Evolutionary conservation across 345 rosid species (phyloP).

Genomic region (Lumnitzera racemosa): DNA sequence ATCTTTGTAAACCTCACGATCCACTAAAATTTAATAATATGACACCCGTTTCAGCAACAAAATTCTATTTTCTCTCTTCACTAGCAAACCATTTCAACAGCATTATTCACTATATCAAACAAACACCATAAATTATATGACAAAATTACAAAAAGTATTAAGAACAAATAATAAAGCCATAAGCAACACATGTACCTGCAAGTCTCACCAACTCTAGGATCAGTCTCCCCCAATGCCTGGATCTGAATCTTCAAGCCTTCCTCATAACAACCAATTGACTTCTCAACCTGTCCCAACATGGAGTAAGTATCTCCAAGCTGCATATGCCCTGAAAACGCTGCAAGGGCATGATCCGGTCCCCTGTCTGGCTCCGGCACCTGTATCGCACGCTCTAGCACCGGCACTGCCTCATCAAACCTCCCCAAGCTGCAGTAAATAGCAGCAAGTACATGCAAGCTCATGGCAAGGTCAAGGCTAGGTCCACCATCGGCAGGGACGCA

Average conservation of each 20-base stretch:
- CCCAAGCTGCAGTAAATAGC: constrained; percentile 95
- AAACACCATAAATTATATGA: neutral
- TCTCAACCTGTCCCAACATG: constrained; percentile 92
- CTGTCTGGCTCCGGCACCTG: constrained; percentile 60
- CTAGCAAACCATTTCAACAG: neutral
- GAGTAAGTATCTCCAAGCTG: constrained; percentile 94
- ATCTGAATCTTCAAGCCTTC: constrained; percentile 95
- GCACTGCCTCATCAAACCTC: constrained; percentile 88
- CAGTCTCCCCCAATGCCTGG: constrained; percentile 86
- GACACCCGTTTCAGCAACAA: too few relatives aligned
- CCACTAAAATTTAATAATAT: too few relatives aligned
- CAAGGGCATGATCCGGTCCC: constrained; percentile 87
- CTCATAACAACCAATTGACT: constrained; percentile 74
- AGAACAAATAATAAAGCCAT: neutral
- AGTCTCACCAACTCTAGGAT: constrained; percentile 98
- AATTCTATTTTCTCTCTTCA: too few relatives aligned
- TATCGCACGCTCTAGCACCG: constrained; percentile 76
- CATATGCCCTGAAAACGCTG: constrained; percentile 92
- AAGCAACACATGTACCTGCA: constrained; percentile 58
- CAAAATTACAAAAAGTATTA: neutral
- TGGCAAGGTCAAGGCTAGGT: constrained; percentile 83
- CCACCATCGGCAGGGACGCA: constrained; percentile 58
- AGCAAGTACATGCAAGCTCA: constrained; percentile 94
- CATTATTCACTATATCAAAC: neutral
- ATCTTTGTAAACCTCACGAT: too few relatives aligned